Evolutionary conservation across 352 stramenopile genomes (phyloP).

Genomic region (Stramenopiles sp.): DNA sequence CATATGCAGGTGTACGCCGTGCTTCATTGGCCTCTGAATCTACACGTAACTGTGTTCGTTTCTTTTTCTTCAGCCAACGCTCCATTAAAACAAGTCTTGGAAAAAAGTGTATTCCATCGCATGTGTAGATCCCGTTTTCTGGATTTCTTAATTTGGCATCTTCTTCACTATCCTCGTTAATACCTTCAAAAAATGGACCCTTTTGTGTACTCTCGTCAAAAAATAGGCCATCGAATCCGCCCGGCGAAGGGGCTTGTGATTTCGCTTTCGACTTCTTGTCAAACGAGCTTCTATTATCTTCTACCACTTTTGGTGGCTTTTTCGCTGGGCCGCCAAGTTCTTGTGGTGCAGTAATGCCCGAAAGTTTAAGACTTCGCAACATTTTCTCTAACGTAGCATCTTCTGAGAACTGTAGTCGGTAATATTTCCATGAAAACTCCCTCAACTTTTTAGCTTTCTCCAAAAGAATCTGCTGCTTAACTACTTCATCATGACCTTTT

Average conservation of each 20-base stretch:
- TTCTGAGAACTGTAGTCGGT: not conserved
- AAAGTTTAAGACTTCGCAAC: not conserved
- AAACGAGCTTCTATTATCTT: not conserved
- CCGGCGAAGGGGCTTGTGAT: not conserved
- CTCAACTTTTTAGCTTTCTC: not conserved
- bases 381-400: slow-evolving; percentile 5
- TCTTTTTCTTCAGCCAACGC: not conserved
- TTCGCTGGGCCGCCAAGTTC: not conserved
- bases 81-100: not conserved
- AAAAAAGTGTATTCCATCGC: slow-evolving; percentile 10
- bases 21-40: not conserved
- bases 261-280: not conserved
- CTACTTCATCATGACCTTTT: not conserved
- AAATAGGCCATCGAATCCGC: slow-evolving; percentile 6
- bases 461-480: not conserved
- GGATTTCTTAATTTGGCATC: slow-evolving; percentile 4
- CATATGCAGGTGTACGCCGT: not conserved
- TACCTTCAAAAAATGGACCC: too few relatives aligned
- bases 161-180: not conserved
- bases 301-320: not conserved
- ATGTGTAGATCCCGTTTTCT: not conserved
- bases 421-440: not conserved
- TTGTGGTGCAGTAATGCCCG: not conserved
- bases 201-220: too few relatives aligned
- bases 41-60: not conserved